These are phyloP conservation scores for Pseudopyricularia javanii DNA, from an alignment of 2,329 filamentous ascomycete species.

Conservation along the genomic window DNA sequence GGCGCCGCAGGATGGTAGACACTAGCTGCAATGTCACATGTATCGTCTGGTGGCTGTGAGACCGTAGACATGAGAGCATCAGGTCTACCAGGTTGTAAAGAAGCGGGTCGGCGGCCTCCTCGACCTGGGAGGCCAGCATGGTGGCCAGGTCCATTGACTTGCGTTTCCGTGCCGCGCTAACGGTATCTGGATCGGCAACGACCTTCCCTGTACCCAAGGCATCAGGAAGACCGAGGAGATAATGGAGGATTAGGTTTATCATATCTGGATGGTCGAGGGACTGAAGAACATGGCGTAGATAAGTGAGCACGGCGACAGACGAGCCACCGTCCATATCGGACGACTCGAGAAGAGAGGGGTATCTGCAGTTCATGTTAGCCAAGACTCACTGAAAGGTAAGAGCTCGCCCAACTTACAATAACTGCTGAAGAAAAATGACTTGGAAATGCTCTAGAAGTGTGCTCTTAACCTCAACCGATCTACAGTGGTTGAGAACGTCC, in stretches of 20 bases:
- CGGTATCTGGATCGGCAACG: slow-evolving; percentile 29
- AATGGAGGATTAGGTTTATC: slow-evolving; percentile 86
- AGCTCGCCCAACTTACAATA: slow-evolving; percentile 51
- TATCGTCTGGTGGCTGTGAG: slow-evolving; percentile 77
- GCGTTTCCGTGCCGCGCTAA: slow-evolving; percentile 63
- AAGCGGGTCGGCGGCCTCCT: slow-evolving; percentile 63
- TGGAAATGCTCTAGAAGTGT: slow-evolving; percentile 95
- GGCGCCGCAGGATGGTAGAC: slow-evolving; percentile 73
- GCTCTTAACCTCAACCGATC: slow-evolving; percentile 80
- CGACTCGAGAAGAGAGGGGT: slow-evolving; percentile 89
- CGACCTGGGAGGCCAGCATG: slow-evolving; percentile 63
- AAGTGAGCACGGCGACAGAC: slow-evolving; percentile 89
- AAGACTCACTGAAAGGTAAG: too few relatives aligned
- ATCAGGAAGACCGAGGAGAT: slow-evolving; percentile 73
- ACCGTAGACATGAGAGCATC: slow-evolving; percentile 72
- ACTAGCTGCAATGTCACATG: slow-evolving; percentile 80
- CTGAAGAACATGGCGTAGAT: slow-evolving; percentile 81
- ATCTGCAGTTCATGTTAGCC: slow-evolving; percentile 36
- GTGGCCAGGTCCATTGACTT: slow-evolving; percentile 83
- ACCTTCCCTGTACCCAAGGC: background rate
- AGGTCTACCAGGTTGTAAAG: slow-evolving; percentile 92
- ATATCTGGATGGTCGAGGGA: slow-evolving; percentile 87
- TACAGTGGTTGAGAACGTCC: slow-evolving; percentile 91
- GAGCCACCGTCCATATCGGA: slow-evolving; percentile 96
- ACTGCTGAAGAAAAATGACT: slow-evolving; percentile 86